These are phyloP conservation scores for Thoreauomyces humboldtii DNA, from an alignment of 192 early-diverging fungal genomes.

Conservation along the genomic window DNA sequence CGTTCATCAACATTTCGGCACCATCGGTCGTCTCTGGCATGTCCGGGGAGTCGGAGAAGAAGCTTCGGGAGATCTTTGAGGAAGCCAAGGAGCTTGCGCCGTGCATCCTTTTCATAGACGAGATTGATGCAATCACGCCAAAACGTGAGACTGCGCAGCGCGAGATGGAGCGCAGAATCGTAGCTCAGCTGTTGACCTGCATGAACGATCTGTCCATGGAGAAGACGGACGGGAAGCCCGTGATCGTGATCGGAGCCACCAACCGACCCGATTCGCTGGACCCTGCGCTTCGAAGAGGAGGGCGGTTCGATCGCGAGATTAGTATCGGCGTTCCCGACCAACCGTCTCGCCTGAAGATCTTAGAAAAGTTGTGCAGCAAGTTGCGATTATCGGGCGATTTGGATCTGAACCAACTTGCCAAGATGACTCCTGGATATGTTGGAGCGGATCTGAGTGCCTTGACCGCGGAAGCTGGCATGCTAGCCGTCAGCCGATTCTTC, in stretches of 20 bases:
- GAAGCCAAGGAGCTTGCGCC: constrained; percentile 86
- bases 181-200: constrained; percentile 93
- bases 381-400: constrained; percentile 79
- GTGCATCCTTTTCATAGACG: constrained; percentile 94
- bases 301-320: constrained; percentile 87
- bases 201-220: constrained; percentile 90
- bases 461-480: constrained; percentile 84
- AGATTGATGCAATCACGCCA: constrained; percentile 96
- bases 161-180: constrained; percentile 95
- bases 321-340: constrained; percentile 89
- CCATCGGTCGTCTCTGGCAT: constrained; percentile 94
- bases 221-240: constrained; percentile 80
- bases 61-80: constrained; percentile 96
- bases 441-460: constrained; percentile 95
- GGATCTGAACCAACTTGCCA: constrained; percentile 79
- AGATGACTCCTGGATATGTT: constrained; percentile 94
- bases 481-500: constrained; percentile 82
- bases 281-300: constrained; percentile 76
- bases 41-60: constrained; percentile 98
- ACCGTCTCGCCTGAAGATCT: constrained; percentile 68
- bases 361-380: constrained; percentile 73
- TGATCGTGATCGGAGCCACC: constrained; percentile 89
- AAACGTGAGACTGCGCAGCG: constrained; percentile 87
- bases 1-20: constrained; percentile 90
- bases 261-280: constrained; percentile 87